These are phyloP conservation scores for Phialophora tarda DNA, from an alignment of 2,329 filamentous ascomycete genomes.

Conservation along the genomic window DNA sequence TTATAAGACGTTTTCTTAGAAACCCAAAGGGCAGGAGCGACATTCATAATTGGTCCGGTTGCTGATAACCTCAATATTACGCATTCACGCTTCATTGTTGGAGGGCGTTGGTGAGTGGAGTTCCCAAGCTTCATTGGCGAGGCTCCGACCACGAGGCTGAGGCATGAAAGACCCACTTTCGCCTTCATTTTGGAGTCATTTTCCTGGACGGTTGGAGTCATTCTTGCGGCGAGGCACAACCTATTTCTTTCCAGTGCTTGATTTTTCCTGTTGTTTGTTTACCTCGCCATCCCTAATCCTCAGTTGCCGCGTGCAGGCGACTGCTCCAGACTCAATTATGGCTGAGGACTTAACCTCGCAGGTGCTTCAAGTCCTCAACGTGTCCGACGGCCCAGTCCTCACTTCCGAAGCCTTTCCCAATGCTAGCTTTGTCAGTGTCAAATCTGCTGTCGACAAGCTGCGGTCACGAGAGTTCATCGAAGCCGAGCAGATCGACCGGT, in stretches of 20 bases:
- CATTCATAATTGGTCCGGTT: too few species aligned
- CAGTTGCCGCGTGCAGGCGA: background rate
- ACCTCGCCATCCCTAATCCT: background rate
- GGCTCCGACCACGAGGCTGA: slow-evolving; percentile 3
- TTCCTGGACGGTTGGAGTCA: slow-evolving; percentile 27
- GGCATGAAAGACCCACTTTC: background rate
- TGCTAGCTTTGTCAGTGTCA: slow-evolving; percentile 71
- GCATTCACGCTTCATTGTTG: background rate
- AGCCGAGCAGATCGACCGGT: slow-evolving; percentile 81
- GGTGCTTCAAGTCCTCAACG: slow-evolving; percentile 68
- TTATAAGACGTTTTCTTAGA: too few species aligned
- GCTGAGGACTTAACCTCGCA: slow-evolving; percentile 39
- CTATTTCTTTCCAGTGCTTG: background rate
- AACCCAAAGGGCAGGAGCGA: too few species aligned
- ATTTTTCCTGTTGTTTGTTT: background rate
- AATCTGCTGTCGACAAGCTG: slow-evolving; percentile 86
- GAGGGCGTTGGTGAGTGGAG: background rate
- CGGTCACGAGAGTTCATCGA: slow-evolving; percentile 82
- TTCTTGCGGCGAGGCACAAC: background rate
- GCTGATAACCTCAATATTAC: too few species aligned
- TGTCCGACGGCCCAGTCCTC: slow-evolving; percentile 65
- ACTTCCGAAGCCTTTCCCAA: slow-evolving; percentile 73
- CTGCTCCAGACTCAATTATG: slow-evolving; percentile 30
- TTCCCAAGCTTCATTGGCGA: background rate
- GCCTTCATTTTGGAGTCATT: slow-evolving; percentile 17